Evolutionary conservation across 2,329 filamentous ascomycete species (phyloP), one percentile per base, ranked within the genome.

Genomic region (Venturiaceae sp.): DNA sequence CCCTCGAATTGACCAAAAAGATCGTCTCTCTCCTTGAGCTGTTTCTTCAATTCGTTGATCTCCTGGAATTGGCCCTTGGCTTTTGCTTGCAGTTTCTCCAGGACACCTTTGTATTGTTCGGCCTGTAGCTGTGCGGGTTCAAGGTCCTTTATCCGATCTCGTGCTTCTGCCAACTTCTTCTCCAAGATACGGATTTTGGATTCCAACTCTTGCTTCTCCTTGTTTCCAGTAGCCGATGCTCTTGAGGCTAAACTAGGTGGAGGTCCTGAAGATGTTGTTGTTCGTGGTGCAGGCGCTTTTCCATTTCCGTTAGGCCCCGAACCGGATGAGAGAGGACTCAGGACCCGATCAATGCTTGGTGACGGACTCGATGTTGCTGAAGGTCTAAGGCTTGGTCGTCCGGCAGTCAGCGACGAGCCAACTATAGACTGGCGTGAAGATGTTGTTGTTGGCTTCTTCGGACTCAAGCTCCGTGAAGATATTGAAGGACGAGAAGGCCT

Each of bases 81-180:
- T 71, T 96, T 97, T 39, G 84, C 80, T 68, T 96, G 90, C 52
- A 99, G 76, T 66, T 95, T 96, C 67, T 95, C 88, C 53, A 96
- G 92, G 63, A 97, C 90, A 5, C 74, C 79, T 69, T 95, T 88
- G 62, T 88, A 91, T 63, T 86, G 87, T 66, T 92, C 88, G 30
- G 84, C 80, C 66, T 95, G 89, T 19, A 82, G 79, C 67, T 92
- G 85, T 16, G 92, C 74, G 63, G 86, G 84, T 59, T 95, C 88
- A 53, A 96, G 72, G 13, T 80, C 81, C 67, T 92, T 91, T 55
- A 96, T 72, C 68, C 90, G 89, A 65, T 96, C 92, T 21, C 90
- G 83, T 66, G 96, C 90, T 62, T 97, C 92, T 13, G 81, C 69
- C 59, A 90, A 80, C 71, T 96, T 95, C 65, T 92, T 89, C 70